A percentile compares a stretch with the other conserved stretches of the same genome.
phyloP scores from a whole-genome alignment of 768 basidiomycete species.

The Guyanaporus albipodus region DNA sequence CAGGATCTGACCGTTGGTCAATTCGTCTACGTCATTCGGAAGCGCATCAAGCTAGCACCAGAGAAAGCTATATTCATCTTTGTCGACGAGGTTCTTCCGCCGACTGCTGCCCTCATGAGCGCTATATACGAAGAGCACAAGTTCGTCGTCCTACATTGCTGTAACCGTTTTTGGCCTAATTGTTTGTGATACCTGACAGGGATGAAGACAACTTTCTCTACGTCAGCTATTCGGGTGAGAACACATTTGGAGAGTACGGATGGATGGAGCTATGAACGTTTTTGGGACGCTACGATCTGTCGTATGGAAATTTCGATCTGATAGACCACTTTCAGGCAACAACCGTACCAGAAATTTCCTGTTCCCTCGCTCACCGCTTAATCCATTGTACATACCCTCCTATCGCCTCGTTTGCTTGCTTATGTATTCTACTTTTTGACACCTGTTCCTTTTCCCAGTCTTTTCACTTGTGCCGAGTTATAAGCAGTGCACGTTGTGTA shows the following conservation, averaged over 20 bases:
- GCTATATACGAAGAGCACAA: conserved; percentile 99
- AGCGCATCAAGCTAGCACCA: conserved; percentile 98
- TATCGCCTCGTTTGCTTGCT: conserved; percentile 20
- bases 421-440: conserved; percentile 28
- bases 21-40: conserved; percentile 99
- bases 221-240: conserved; percentile 98
- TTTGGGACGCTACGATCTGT: conserved; percentile 18
- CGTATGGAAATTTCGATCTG: conserved; percentile 19
- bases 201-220: conserved; percentile 99
- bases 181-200: conserved; percentile 44
- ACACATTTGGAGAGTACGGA: conserved; percentile 71
- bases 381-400: conserved; percentile 27
- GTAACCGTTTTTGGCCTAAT: conserved; percentile 10
- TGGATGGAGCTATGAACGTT: conserved; percentile 32
- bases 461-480: conserved; percentile 12
- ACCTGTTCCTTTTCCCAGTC: conserved; percentile 1
- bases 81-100: conserved; percentile 97
- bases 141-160: conserved; percentile 45
- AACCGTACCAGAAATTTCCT: conserved; percentile 19
- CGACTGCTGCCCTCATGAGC: conserved; percentile 97
- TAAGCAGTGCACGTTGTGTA: conserved; percentile 19
- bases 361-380: conserved; percentile 7
- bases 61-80: conserved; percentile 99
- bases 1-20: conserved; percentile 97
- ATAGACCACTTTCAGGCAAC: conserved; percentile 28